A percentile compares a stretch with the other conserved stretches of the same genome.
phyloP scores from a whole-genome alignment of 2,329 filamentous ascomycete genomes.

The Botrytis medusae region DNA sequence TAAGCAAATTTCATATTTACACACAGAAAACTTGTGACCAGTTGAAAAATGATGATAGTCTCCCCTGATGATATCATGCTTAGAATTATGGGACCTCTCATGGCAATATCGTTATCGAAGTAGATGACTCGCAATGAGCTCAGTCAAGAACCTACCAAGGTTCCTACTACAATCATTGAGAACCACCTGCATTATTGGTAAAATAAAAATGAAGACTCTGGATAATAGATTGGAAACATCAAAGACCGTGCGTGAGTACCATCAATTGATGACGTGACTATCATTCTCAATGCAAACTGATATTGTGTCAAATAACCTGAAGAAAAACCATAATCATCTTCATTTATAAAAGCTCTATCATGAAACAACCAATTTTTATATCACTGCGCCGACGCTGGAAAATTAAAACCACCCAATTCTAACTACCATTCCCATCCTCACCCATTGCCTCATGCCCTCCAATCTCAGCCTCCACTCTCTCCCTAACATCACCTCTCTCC shows the following conservation, averaged over 20 bases:
- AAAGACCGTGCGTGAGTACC: background rate
- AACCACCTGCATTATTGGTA: no score
- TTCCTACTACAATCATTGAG: no score
- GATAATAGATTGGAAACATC: background rate
- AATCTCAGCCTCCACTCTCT: background rate
- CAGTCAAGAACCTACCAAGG: no score
- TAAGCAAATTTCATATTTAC: rapidly evolving
- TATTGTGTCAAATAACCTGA: background rate
- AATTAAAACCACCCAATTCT: no score
- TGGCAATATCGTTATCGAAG: no score
- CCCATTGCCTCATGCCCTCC: background rate
- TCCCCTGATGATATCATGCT: no score
- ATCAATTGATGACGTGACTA: background rate
- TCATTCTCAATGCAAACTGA: background rate
- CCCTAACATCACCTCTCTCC: slow-evolving; percentile 2
- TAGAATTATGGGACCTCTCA: no score
- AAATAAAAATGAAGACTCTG: background rate
- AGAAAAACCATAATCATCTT: background rate
- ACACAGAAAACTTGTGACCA: no score
- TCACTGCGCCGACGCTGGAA: background rate
- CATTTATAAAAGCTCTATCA: background rate
- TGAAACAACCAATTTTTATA: background rate
- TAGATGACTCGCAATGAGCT: no score
- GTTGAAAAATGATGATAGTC: no score
- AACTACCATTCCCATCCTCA: background rate